Conservation (phyloP, 495 filamentous ascomycete species). For the Ascobolus immersus region DNA sequence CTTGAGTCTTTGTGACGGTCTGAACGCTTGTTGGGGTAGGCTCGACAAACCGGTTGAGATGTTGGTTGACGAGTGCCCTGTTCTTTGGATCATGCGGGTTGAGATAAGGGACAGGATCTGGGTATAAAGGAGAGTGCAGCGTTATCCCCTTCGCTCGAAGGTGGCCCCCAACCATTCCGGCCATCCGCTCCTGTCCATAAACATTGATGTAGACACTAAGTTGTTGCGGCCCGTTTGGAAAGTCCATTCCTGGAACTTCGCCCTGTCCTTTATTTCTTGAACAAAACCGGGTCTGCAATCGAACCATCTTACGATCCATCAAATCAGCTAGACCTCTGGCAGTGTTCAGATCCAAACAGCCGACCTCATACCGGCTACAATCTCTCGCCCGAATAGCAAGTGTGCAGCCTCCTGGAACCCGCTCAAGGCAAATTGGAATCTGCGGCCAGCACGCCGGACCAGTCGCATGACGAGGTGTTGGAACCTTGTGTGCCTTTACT, state of each 20-base stretch:
- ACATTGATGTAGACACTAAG: constrained; percentile 50
- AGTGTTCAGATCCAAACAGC: constrained; percentile 43
- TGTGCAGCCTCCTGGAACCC: constrained; percentile 25
- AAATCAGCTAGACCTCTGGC: constrained; percentile 41
- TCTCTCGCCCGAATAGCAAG: constrained; percentile 43
- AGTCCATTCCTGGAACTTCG: constrained; percentile 35
- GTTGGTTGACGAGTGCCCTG: constrained; percentile 21
- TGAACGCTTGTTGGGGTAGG: constrained; percentile 11
- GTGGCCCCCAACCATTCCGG: constrained; percentile 33
- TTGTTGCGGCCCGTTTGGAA: no score
- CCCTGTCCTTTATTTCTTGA: constrained; percentile 27
- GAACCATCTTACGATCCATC: constrained; percentile 37
- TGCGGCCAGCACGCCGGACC: constrained; percentile 38
- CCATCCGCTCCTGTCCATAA: constrained; percentile 50
- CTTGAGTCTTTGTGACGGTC: constrained; percentile 37
- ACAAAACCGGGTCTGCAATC: constrained; percentile 40
- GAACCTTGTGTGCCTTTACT: constrained; percentile 42
- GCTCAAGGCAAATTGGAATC: constrained; percentile 41
- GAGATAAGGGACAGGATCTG: constrained; percentile 37
- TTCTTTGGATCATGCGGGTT: constrained; percentile 34
- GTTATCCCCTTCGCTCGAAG: no score
- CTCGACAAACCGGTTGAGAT: constrained; percentile 16
- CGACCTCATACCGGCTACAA: constrained; percentile 41
- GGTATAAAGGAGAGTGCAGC: constrained; percentile 34
- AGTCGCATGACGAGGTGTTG: no score